A percentile compares a stretch with the other conserved stretches of the same genome.
Conservation (phyloP, 371 early-diverging fungal species). For the Mortierella sp. region DNA sequence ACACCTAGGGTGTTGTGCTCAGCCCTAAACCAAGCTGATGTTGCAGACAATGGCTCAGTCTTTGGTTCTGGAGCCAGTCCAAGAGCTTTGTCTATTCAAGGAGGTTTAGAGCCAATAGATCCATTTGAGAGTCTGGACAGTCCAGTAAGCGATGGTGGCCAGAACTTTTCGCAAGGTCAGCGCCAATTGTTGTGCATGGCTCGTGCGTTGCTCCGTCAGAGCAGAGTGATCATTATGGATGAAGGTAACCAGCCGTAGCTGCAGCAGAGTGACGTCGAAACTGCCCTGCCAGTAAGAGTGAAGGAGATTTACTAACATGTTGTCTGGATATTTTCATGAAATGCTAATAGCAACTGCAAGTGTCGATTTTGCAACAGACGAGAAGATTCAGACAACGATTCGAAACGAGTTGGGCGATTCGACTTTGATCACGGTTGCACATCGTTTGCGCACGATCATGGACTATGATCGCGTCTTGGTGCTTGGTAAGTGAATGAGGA, state of each 20-base stretch:
- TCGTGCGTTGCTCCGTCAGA: slow-evolving; percentile 74
- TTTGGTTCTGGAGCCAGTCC: too few species aligned
- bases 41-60: background rate
- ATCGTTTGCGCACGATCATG: slow-evolving; percentile 79
- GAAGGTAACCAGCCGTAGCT: slow-evolving; percentile 50
- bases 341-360: slow-evolving; percentile 74
- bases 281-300: too few species aligned
- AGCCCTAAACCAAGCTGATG: slow-evolving; percentile 18
- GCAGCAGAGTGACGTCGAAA: too few species aligned
- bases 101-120: slow-evolving; percentile 14
- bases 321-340: background rate
- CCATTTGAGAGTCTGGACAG: slow-evolving; percentile 67
- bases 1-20: slow-evolving; percentile 29
- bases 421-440: slow-evolving; percentile 76
- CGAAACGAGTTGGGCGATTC: slow-evolving; percentile 67
- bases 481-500: slow-evolving; percentile 46
- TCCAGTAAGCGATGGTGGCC: slow-evolving; percentile 76
- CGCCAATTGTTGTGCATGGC: slow-evolving; percentile 85
- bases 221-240: slow-evolving; percentile 78
- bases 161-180: slow-evolving; percentile 86
- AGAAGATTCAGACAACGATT: slow-evolving; percentile 77
- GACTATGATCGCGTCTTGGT: slow-evolving; percentile 87
- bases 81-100: background rate
- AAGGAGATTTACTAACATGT: background rate
- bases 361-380: slow-evolving; percentile 76